Base-by-base conservation (phyloP, 2,329 filamentous ascomycete genomes). In the Alternaria sp. region DNA sequence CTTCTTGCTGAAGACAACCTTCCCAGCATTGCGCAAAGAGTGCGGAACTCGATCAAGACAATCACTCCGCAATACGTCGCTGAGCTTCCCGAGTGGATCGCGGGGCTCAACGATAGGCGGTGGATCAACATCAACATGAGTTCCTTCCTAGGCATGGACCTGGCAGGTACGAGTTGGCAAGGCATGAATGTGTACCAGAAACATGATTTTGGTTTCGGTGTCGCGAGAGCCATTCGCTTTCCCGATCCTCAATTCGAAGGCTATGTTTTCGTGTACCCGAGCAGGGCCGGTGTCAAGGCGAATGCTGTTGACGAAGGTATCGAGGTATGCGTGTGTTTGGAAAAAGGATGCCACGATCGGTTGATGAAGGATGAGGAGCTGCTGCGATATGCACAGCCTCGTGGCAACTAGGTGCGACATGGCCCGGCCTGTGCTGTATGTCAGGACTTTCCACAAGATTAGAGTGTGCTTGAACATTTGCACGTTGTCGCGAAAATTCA, bases 141-240 rank as follows among this genome's bases (percentile, higher is more conserved):
- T 40, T 72, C 66, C 15, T 74, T 77, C 43, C 49, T 75, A 8
- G 73, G 72, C 19, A 56, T 74, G 47, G 74, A 74, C 62, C 61
- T 74, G 9, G 70, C 62, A 50, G 72, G 62, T 15, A 70, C 71
- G 15, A 70, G 66, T 62, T 77, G 74, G 74, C 67, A 70, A 52
- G 54, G 23, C 8, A 73, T 74, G 69, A 69, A 57, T n/a, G 47
- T 64, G 5, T 75, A 75, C 43, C 43, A 62, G 50, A 58, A 57
- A 40, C 73, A 75, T 56, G 73, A 78, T 56, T 78, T 77, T 55
- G 75, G 75, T 3, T 78, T 78, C 51, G 75, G 75, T 5, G 13
- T 60, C 45, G 74, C 70, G 7, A 54, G 43, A 45, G 65, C 65
- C 23, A 9, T 55, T 36, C 54, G 71, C 3, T 68, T 66, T 54